Conservation (phyloP, 1,284 basidiomycete species). For the Coniferiporia weirii region DNA sequence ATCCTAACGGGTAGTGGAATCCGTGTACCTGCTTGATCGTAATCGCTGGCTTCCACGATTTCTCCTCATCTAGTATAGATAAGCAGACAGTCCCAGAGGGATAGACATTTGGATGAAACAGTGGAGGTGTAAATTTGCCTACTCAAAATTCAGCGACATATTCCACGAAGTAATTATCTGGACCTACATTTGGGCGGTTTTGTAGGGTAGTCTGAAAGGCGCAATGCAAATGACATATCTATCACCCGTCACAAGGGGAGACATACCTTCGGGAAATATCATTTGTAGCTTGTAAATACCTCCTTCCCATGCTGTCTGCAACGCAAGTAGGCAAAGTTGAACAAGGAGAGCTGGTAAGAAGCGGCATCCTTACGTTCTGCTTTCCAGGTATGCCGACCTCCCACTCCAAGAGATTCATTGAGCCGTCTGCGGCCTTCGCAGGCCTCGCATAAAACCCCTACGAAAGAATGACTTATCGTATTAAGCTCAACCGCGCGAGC, state of each 20-base stretch:
- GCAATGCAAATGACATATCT: slow-evolving; percentile 16
- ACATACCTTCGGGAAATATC: slow-evolving; percentile 88
- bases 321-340: slow-evolving; percentile 19
- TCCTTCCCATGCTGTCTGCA: slow-evolving; percentile 93
- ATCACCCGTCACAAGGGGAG: slow-evolving; percentile 14
- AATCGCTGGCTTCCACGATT: slow-evolving; percentile 98
- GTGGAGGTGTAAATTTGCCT: slow-evolving; percentile 96
- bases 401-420: slow-evolving; percentile 97
- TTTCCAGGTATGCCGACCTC: slow-evolving; percentile 96
- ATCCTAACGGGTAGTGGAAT: slow-evolving; percentile 21
- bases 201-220: slow-evolving; percentile 77
- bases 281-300: slow-evolving; percentile 92
- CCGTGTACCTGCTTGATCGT: slow-evolving; percentile 89
- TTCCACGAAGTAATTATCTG: not conserved
- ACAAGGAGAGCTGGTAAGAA: slow-evolving; percentile 14
- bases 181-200: slow-evolving; percentile 90
- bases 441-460: slow-evolving; percentile 98
- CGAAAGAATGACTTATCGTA: slow-evolving; percentile 7
- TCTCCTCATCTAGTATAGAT: slow-evolving; percentile 98
- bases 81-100: slow-evolving; percentile 98
- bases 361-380: slow-evolving; percentile 49
- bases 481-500: not conserved
- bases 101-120: slow-evolving; percentile 99
- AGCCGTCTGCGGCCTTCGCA: slow-evolving; percentile 83
- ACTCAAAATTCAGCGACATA: slow-evolving; percentile 12